These are phyloP conservation scores for Lactarius trivialis DNA, from an alignment of 768 basidiomycete species.

Conservation along the genomic window DNA sequence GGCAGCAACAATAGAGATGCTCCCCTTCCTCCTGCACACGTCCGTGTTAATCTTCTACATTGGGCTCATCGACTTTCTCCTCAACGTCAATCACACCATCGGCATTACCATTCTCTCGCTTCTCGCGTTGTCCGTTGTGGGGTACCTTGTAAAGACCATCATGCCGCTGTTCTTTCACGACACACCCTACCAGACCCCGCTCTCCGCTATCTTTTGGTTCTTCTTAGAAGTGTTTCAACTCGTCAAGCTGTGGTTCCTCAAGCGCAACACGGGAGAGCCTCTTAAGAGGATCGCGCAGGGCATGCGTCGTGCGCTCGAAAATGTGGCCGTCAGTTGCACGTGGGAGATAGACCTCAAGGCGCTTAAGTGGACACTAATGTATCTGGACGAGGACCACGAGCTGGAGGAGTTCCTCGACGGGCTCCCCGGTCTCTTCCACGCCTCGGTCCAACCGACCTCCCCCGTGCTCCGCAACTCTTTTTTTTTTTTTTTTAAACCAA, in stretches of 20 bases:
- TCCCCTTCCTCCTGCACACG: too few relatives aligned
- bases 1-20: too few relatives aligned
- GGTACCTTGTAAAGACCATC: conserved; percentile 11
- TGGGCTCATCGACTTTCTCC: conserved; percentile 19
- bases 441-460: not conserved
- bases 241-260: too few relatives aligned
- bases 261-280: too few relatives aligned
- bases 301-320: conserved; percentile 4
- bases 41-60: too few relatives aligned
- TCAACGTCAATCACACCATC: conserved; percentile 8
- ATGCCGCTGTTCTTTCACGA: conserved; percentile 11
- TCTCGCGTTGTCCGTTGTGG: not conserved
- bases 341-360: not conserved
- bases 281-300: too few relatives aligned
- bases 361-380: too few relatives aligned
- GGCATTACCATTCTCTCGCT: conserved; percentile 1
- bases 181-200: conserved; percentile 20
- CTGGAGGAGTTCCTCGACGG: conserved; percentile 13
- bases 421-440: too few relatives aligned
- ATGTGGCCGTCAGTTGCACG: not conserved
- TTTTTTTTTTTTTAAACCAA: too few relatives aligned
- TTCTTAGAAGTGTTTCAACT: not conserved
- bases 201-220: conserved; percentile 12
- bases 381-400: conserved; percentile 13
- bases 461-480: not conserved